Percentiles rank a stretch among this genome's conserved stretches.
Evolutionary conservation across 2,329 filamentous ascomycete species (phyloP).

Genomic region (Fusarium vanettenii): DNA sequence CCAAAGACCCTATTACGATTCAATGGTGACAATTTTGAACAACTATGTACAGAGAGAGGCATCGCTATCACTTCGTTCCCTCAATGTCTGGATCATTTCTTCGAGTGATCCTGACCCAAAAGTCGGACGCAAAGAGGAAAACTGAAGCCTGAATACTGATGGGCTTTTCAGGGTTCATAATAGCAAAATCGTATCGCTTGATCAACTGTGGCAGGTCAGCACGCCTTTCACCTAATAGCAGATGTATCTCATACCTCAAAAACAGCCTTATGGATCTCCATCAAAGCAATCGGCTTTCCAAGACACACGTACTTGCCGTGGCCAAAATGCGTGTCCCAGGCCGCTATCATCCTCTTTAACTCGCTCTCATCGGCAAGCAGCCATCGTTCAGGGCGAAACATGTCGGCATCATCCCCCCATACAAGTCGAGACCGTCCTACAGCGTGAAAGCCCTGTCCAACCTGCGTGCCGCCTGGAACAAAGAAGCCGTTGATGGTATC

Average conservation of each 20-base stretch:
- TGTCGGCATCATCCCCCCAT: constrained; percentile 64
- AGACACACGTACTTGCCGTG: constrained; percentile 59
- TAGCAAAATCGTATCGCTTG: constrained; percentile 48
- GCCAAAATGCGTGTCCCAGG: constrained; percentile 58
- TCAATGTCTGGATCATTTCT: background rate
- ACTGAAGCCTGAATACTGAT: constrained; percentile 49
- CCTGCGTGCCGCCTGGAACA: constrained; percentile 62
- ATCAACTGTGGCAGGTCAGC: constrained; percentile 40
- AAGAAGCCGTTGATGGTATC: constrained; percentile 62
- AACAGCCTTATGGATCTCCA: constrained; percentile 61
- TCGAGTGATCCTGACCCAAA: constrained; percentile 48
- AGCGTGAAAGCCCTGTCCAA: constrained; percentile 67
- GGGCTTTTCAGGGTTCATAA: constrained; percentile 48
- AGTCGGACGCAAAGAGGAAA: constrained; percentile 50
- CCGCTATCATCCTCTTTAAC: constrained; percentile 49
- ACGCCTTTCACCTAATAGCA: background rate
- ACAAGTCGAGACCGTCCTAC: constrained; percentile 59
- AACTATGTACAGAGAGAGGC: background rate
- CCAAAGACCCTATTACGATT: background rate
- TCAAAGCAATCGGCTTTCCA: constrained; percentile 59
- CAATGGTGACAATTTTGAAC: background rate
- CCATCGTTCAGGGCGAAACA: constrained; percentile 67
- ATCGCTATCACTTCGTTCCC: background rate
- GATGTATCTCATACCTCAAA: constrained; percentile 53
- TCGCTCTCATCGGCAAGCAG: constrained; percentile 51